phyloP scores from a whole-genome alignment of 805 yeast genomes.

The Saturnispora serradocipensis region DNA sequence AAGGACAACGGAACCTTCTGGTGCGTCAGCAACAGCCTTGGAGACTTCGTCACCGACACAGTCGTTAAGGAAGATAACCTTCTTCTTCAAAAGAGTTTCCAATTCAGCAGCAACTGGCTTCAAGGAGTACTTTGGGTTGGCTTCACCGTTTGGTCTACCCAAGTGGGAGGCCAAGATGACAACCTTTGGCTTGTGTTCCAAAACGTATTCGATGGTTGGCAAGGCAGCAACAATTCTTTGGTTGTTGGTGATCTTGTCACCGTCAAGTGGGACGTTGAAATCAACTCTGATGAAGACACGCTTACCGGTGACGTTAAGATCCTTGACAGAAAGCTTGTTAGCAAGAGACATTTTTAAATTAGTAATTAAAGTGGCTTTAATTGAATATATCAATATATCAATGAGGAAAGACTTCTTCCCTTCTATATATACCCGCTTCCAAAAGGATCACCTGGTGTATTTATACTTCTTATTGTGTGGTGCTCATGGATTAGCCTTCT shows the following conservation, averaged over 20 bases:
- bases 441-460: background rate
- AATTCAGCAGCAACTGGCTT: conserved; percentile 92
- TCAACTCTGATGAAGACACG: conserved; percentile 99
- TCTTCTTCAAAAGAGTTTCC: conserved; percentile 60
- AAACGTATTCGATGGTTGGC: conserved; percentile 94
- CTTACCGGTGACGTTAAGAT: conserved; percentile 77
- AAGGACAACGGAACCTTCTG: conserved; percentile 75
- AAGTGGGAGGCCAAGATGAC: conserved; percentile 92
- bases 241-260: conserved; percentile 95
- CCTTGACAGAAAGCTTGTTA: conserved; percentile 87
- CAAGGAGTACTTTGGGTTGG: conserved; percentile 75
- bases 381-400: background rate
- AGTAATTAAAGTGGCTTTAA: background rate
- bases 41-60: conserved; percentile 91
- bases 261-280: conserved; percentile 92
- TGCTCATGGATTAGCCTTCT: background rate
- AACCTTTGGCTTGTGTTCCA: conserved; percentile 84
- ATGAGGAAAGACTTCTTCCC: background rate
- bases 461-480: background rate
- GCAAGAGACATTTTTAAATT: conserved; percentile 70
- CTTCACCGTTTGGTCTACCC: conserved; percentile 99
- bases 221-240: conserved; percentile 99
- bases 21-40: conserved; percentile 62
- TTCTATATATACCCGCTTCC: background rate
- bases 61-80: conserved; percentile 78